Base-by-base conservation (phyloP, 2,329 filamentous ascomycete genomes). In the Cladosporium austrohemisphaericum region DNA sequence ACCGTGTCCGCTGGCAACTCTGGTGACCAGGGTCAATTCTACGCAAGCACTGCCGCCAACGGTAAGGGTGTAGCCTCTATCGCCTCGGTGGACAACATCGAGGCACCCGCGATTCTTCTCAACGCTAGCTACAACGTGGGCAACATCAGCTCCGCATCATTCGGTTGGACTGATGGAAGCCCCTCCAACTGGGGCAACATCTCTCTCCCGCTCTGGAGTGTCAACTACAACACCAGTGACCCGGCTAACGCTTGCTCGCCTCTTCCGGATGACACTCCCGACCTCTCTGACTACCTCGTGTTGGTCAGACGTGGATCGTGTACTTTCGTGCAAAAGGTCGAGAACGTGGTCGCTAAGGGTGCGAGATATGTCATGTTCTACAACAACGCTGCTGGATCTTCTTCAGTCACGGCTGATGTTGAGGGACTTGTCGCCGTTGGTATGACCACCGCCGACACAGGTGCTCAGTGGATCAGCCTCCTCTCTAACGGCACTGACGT, bases 321-420 rank as follows among this genome's bases (percentile, higher is more conserved):
- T 62, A 71, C 71, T 0, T 83, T 82, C 51, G 68, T 70, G 2
- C 57, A 71, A 10, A 84, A 85, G 68, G 74, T 73, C 2, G 59
- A 67, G 32, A 78, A 80, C 51, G 76, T 77, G 4, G 74, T 68
- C 2, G 72, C 69, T 5, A 71, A 72, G 41, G 82, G 82, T 9
- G 82, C 79, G 41, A 75, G 77, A 59, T 82, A 83, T 55, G 65
- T 85, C 47, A 65, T 85, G 55, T 69, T 82, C 57, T 85, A 84
- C 65, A 84, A 84, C 70, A 80, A 58, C 41, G 52, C 51, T 25
- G 43, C 53, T 20, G 55, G 55, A 5, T 41, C 52, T 16, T 46
- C 53, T 31, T 48, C 55, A 13, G 53, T 55, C 41, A 49, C 50
- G 10, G 55, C 55, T 18, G 49, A 38, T 9, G 55, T 57, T 5